Evolutionary conservation across 106 monocot genomes (phyloP), one percentile per base, ranked within the genome.

Genomic region (Narthecium ossifragum): DNA sequence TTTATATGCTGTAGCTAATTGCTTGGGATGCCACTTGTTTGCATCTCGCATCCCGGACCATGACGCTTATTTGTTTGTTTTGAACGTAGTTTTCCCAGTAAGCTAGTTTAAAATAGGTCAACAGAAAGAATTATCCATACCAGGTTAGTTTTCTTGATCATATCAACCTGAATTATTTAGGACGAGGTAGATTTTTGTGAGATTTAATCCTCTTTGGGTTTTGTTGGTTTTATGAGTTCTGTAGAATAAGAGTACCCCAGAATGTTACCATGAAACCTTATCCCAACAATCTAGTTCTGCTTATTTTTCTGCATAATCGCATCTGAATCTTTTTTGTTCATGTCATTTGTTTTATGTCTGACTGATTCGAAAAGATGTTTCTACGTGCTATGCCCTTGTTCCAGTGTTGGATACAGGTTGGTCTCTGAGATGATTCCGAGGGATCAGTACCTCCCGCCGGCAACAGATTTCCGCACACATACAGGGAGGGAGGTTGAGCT

Each of bases 401-500:
- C 14, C 49, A 60, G 59, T 50, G 25, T 37, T 50, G 59, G 26
- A 36, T 59, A 59, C 30, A 31, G 28, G 48, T 33, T 62, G 13
- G 45, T 62, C 29, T 48, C 54, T 30, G 31, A 31, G 54, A 29
- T 55, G 31, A 55, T 48, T 48, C 15, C 32, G 27, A 60, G 11
- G 21, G 69, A 69, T 17, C 59, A 22, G 26, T 45, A 22, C 2
- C 48, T 37, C 22, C 17, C 46, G 4, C 59, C 48, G 51, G 37
- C 25, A 15, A 38, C 38, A 28, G 59, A 69, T 36, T 51, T 59
- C 20, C 32, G 69, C 25, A 18, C 59, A 9, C 29, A 29, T 28
- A 14, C 31, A 15, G 56, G 11, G n/a, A 40, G 43, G 25, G 68
- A 50, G 5, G 13, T 4, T 25, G 68, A 36, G 28, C 17, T 26